Evolutionary conservation across 2,329 filamentous ascomycete genomes (phyloP), one percentile per base, ranked within the genome.

Genomic region (Xylariales sp.): DNA sequence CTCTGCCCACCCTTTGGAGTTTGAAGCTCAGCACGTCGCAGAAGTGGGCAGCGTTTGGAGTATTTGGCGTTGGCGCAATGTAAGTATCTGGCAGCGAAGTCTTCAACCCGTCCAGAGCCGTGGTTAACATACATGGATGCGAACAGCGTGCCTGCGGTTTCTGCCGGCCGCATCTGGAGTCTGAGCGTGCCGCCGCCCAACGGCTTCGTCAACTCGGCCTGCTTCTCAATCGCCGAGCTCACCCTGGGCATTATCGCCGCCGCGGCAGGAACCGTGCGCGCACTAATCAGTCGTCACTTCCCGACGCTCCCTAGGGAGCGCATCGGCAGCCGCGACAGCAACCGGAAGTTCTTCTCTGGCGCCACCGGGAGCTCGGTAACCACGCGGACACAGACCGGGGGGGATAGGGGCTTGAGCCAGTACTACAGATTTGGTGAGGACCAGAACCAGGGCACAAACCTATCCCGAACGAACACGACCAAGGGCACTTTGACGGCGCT

Each of bases 41-140:
- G 16, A 37, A 37, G 21, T 37, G 34, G 34, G 34, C 34, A 8
- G 34, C 34, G 3, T 18, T 37, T 29, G 34, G 34, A 15, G 24
- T 37, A 8, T 37, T 37, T 19, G 34, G 34, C n/a, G 29, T 37
- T 18, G 34, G 34, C 20, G 34, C 20, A 37, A 29, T 37, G 34
- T 37, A 29, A 20, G 34, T 27, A 5, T 25, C 15, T 21, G 8
- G 3, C 7, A 25, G n/a, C n/a, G n/a, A n/a, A n/a, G n/a, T n/a
- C n/a, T n/a, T n/a, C n/a, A n/a, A n/a, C n/a, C n/a, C n/a, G n/a
- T n/a, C n/a, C n/a, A n/a, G n/a, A n/a, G n/a, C n/a, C n/a, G n/a
- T n/a, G n/a, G n/a, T n/a, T n/a, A n/a, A n/a, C n/a, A n/a, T n/a
- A n/a, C n/a, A n/a, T n/a, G n/a, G n/a, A n/a, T n/a, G n/a, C n/a